Evolutionary conservation across 148 eudicot genomes (phyloP).

Genomic region (Camellia japonica): DNA sequence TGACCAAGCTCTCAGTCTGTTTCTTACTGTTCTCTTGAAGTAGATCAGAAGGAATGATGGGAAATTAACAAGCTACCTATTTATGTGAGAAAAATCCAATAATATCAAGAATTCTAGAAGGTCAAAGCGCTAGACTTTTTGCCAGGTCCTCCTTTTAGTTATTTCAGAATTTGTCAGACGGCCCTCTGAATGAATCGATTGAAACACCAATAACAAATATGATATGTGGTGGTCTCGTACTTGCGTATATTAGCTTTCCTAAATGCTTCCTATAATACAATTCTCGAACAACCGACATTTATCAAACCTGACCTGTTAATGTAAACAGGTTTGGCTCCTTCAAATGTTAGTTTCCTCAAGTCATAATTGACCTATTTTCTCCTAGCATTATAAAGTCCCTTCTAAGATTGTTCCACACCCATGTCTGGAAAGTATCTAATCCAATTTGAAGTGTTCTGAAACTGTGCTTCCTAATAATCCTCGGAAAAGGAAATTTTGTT

Average conservation of each 20-base stretch:
- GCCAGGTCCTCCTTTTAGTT: neutral
- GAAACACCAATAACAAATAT: neutral
- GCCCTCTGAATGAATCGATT: neutral
- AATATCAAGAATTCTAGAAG: neutral
- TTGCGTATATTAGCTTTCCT: neutral
- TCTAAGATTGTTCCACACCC: neutral
- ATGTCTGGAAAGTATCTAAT: neutral
- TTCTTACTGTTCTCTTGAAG: neutral
- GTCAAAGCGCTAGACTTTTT: neutral
- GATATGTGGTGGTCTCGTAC: neutral
- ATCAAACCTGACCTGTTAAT: neutral
- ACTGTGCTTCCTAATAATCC: neutral
- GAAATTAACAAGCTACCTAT: neutral
- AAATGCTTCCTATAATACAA: neutral
- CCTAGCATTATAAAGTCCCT: neutral
- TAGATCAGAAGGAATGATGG: neutral
- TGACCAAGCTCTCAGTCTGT: neutral
- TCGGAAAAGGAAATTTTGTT: neutral
- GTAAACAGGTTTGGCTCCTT: neutral
- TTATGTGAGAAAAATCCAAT: neutral
- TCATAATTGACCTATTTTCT: neutral
- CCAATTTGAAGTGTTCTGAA: neutral
- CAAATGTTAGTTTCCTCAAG: neutral
- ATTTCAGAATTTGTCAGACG: neutral
- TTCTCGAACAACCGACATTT: neutral